Conservation (phyloP, 2,329 filamentous ascomycete genomes). For the Colletotrichum sp. region DNA sequence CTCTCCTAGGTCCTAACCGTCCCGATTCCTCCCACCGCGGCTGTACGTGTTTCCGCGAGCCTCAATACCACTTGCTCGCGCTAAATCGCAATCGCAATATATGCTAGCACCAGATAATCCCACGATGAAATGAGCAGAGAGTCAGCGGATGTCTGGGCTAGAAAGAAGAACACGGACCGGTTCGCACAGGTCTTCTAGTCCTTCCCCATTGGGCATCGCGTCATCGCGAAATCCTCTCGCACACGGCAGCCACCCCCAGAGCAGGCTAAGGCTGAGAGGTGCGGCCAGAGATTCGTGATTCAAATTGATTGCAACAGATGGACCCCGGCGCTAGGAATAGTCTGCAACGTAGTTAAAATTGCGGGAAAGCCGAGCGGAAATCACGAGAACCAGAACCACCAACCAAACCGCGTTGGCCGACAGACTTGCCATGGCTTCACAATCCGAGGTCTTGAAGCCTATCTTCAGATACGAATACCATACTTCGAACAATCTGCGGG, state of each 20-base stretch:
- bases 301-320: conserved; percentile 4
- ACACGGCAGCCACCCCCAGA: background rate
- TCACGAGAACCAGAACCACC: background rate
- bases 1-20: background rate
- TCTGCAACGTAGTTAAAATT: background rate
- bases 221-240: background rate
- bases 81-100: background rate
- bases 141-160: background rate
- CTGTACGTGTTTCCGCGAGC: background rate
- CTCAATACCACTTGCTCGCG: background rate
- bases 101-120: background rate
- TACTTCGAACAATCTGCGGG: background rate
- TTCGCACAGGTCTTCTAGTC: background rate
- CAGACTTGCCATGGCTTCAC: background rate
- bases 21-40: background rate
- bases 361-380: conserved; percentile 1
- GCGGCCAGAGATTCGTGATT: background rate
- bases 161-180: background rate
- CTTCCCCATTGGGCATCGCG: background rate
- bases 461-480: background rate
- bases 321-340: conserved; percentile 1
- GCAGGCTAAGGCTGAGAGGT: background rate
- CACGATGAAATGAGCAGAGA: background rate
- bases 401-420: background rate
- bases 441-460: background rate